A percentile compares a stretch with the other conserved stretches of the same genome.
Evolutionary conservation across 768 basidiomycete species (phyloP).

Genomic region (Rhodotorula diobovata): DNA sequence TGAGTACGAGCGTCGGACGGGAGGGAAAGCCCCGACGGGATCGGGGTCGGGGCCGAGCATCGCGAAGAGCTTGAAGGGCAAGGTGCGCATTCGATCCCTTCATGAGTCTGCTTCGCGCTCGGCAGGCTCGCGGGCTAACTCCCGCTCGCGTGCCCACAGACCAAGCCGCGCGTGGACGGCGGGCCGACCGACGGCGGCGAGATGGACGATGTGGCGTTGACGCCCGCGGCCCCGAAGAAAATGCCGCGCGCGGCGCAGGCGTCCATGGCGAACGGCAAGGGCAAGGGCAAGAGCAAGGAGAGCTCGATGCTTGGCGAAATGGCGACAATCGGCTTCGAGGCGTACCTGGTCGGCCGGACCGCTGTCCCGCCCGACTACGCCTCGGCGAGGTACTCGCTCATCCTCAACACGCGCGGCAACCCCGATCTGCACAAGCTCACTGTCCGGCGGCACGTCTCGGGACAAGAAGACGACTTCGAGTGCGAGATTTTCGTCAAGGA

Average conservation of each 20-base stretch:
- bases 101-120: no score
- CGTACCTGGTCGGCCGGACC: neutral
- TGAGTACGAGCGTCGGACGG: neutral
- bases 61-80: neutral
- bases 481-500: neutral
- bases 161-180: neutral
- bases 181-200: conserved; percentile 5
- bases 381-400: neutral
- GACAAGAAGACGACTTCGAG: neutral
- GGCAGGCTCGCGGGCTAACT: neutral
- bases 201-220: neutral
- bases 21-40: no score
- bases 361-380: neutral
- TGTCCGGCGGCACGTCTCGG: neutral
- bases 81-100: neutral
- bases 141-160: neutral
- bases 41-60: no score
- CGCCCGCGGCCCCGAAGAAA: neutral
- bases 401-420: neutral
- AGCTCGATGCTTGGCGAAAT: neutral
- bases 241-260: neutral
- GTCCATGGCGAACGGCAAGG: neutral
- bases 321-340: neutral
- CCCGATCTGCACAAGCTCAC: neutral
- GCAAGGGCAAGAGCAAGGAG: neutral